Evolutionary conservation across 306 rosid species (phyloP).

Genomic region (Rosa lucieae): DNA sequence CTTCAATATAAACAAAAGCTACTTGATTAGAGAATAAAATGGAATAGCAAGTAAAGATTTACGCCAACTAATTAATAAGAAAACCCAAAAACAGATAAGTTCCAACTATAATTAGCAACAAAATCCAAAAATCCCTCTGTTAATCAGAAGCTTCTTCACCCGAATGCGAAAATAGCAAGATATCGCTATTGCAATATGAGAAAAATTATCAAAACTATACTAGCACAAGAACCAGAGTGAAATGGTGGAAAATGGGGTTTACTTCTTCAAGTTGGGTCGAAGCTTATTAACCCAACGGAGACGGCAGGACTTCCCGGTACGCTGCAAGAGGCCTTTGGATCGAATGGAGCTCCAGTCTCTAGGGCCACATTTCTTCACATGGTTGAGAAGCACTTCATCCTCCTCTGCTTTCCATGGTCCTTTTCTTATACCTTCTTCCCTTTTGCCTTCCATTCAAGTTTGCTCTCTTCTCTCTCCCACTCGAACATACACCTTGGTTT

Average conservation of each 20-base stretch:
- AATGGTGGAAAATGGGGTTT: neutral
- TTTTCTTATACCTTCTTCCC: conserved; percentile 55
- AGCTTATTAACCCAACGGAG: conserved; percentile 99
- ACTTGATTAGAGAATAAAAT: neutral
- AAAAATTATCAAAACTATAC: neutral
- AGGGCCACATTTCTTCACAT: conserved; percentile 74
- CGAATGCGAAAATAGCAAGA: neutral
- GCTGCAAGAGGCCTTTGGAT: conserved; percentile 88
- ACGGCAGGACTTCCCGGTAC: conserved; percentile 93
- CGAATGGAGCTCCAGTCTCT: conserved; percentile 99
- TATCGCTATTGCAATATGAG: neutral
- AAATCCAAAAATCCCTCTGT: neutral
- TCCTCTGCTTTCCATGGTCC: conserved; percentile 88
- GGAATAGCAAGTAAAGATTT: neutral
- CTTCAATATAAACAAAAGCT: neutral
- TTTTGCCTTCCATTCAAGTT: conserved; percentile 48
- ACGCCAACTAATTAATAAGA: neutral
- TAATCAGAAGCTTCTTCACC: neutral
- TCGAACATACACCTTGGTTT: neutral
- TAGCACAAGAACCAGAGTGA: neutral
- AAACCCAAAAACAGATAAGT: neutral
- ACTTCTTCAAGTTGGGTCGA: conserved; percentile 87
- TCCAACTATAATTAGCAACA: neutral
- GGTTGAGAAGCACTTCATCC: conserved; percentile 65
- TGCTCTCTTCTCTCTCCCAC: neutral